Percentiles rank a stretch among this genome's conserved stretches.
Conservation (phyloP, 495 filamentous ascomycete genomes). For the Chaetomium tenue region DNA sequence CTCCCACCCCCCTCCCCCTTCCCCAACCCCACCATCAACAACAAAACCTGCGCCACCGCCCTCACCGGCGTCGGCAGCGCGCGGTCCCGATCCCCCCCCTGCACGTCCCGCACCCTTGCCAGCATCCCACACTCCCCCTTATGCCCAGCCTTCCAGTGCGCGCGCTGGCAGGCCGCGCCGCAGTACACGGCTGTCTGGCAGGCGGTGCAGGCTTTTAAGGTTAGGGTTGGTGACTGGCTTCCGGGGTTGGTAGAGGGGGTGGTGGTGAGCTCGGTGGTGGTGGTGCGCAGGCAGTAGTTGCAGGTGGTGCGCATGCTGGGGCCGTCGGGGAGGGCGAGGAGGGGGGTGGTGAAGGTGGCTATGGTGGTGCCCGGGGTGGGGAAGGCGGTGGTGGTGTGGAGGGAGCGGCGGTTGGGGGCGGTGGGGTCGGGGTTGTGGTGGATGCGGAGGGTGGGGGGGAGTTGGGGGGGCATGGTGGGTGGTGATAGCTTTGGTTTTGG, state of each 20-base stretch:
- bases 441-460: constrained; percentile 18
- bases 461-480: constrained; percentile 24
- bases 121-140: constrained; percentile 53
- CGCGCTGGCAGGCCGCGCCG: constrained; percentile 51
- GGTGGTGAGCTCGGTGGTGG: not conserved
- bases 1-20: constrained; percentile 10
- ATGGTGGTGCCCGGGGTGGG: constrained; percentile 40
- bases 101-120: constrained; percentile 29
- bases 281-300: constrained; percentile 41
- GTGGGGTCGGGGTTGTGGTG: constrained; percentile 1
- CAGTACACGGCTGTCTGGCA: constrained; percentile 57
- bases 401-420: constrained; percentile 33
- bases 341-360: constrained; percentile 40
- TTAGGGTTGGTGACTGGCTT: constrained; percentile 15
- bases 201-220: constrained; percentile 47
- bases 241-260: not conserved
- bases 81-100: constrained; percentile 29
- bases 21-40: constrained; percentile 7
- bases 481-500: too few species aligned
- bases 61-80: constrained; percentile 51
- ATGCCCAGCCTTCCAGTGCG: constrained; percentile 55
- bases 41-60: constrained; percentile 46
- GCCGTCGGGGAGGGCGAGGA: constrained; percentile 46
- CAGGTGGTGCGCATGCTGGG: constrained; percentile 39
- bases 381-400: constrained; percentile 39